These are phyloP conservation scores for Chenopodium suecicum DNA, from an alignment of 148 eudicot genomes.

Conservation along the genomic window DNA sequence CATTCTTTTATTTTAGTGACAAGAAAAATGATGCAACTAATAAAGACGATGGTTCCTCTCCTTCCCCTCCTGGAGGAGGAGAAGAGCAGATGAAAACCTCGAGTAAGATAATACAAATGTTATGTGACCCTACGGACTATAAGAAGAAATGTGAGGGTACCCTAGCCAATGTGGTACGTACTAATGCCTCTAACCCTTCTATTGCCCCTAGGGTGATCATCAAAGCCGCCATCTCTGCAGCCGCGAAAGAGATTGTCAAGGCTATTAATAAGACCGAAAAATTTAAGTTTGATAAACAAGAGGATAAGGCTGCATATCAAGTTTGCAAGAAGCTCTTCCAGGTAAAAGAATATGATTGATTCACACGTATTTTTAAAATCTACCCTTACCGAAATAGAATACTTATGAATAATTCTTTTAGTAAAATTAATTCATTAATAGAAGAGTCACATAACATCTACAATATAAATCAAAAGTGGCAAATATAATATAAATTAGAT, in stretches of 20 bases:
- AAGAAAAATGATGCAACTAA: not conserved
- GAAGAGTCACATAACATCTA: no score
- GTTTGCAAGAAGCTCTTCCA: conserved; percentile 56
- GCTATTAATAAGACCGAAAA: conserved; percentile 32
- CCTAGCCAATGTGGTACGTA: conserved; percentile 37
- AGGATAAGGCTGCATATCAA: conserved; percentile 57
- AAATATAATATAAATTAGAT: no score
- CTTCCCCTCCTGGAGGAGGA: not conserved
- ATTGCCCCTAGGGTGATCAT: conserved; percentile 50
- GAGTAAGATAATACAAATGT: conserved; percentile 37
- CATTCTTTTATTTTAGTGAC: conserved; percentile 24
- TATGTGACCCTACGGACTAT: conserved; percentile 63
- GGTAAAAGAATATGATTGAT: conserved; percentile 10
- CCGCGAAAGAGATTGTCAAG: conserved; percentile 42
- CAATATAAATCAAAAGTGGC: no score
- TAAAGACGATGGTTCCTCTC: not conserved
- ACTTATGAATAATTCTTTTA: no score
- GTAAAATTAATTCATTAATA: no score
- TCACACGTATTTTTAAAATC: no score
- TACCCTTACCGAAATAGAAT: no score
- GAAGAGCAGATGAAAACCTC: conserved; percentile 13
- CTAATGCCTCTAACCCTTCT: conserved; percentile 20
- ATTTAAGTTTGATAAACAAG: conserved; percentile 42
- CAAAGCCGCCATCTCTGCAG: conserved; percentile 52
- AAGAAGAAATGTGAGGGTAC: conserved; percentile 50